Conservation (phyloP, 108 stramenopile genomes). For the Skeletonema menzelii region DNA sequence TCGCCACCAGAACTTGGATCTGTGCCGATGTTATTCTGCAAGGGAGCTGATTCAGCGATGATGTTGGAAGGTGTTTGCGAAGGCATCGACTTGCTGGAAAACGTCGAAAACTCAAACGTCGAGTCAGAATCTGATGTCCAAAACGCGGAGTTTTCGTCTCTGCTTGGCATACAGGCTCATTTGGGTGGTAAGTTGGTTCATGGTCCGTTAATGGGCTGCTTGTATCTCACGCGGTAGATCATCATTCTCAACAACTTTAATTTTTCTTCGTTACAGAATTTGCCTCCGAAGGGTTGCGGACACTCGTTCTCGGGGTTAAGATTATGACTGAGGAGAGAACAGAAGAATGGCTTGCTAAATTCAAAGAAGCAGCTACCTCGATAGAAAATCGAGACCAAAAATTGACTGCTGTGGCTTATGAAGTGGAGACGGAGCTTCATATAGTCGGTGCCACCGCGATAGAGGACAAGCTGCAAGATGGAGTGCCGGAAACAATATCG, state of each 20-base stretch:
- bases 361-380: constrained; percentile 76
- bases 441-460: constrained; percentile 96
- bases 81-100: constrained; percentile 25
- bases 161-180: constrained; percentile 76
- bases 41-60: constrained; percentile 96
- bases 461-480: constrained; percentile 97
- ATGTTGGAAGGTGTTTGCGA: constrained; percentile 61
- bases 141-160: constrained; percentile 56
- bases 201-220: not conserved
- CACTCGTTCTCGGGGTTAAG: constrained; percentile 89
- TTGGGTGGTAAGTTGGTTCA: constrained; percentile 58
- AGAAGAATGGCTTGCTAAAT: constrained; percentile 71
- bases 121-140: constrained; percentile 21
- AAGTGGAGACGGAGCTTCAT: constrained; percentile 84
- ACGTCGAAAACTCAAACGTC: constrained; percentile 5
- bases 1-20: constrained; percentile 77
- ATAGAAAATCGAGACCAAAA: constrained; percentile 75
- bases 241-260: not conserved
- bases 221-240: not conserved
- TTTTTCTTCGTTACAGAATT: constrained; percentile 51
- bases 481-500: constrained; percentile 93
- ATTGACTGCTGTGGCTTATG: constrained; percentile 71
- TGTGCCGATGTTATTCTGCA: constrained; percentile 79
- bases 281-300: constrained; percentile 93
- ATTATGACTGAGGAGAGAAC: constrained; percentile 82